A percentile compares a stretch with the other conserved stretches of the same genome.
phyloP scores from a whole-genome alignment of 495 filamentous ascomycete genomes.

The Xylaria bambusicola region DNA sequence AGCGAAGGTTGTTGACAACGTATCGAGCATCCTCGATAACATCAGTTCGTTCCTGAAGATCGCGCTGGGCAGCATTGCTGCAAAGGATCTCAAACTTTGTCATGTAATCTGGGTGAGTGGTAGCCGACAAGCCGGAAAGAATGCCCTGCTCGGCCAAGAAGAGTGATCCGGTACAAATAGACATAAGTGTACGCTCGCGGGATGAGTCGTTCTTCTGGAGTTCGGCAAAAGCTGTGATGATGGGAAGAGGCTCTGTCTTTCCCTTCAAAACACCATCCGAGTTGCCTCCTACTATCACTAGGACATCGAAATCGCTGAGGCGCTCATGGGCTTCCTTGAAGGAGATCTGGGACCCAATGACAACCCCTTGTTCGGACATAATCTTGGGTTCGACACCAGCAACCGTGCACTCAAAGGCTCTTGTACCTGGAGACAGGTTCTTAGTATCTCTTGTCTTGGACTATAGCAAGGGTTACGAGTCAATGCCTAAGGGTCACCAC shows the following conservation, averaged over 20 bases:
- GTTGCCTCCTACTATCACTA: conserved; percentile 68
- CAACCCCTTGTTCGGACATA: conserved; percentile 70
- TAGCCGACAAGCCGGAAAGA: conserved; percentile 70
- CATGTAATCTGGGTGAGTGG: conserved; percentile 65
- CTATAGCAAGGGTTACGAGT: conserved; percentile 11
- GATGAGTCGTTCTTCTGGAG: conserved; percentile 66
- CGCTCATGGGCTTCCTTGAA: conserved; percentile 65
- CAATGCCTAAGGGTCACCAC: conserved; percentile 22
- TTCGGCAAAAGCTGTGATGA: conserved; percentile 67
- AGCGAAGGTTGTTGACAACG: conserved; percentile 77
- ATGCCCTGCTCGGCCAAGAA: conserved; percentile 72
- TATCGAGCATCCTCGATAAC: conserved; percentile 75
- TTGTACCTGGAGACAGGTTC: conserved; percentile 41
- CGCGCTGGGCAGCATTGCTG: conserved; percentile 60
- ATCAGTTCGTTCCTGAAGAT: conserved; percentile 63
- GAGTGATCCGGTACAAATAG: conserved; percentile 74
- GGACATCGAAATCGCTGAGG: conserved; percentile 69
- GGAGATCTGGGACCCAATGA: conserved; percentile 70
- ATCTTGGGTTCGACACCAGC: conserved; percentile 57
- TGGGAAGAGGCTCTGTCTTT: conserved; percentile 60
- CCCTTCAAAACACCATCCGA: conserved; percentile 54
- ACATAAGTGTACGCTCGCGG: conserved; percentile 72
- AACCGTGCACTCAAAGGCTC: conserved; percentile 69
- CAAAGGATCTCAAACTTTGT: conserved; percentile 69
- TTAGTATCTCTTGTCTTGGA: not conserved